Conservation (phyloP, 1,284 basidiomycete genomes). For the Omphalotus olearius region DNA sequence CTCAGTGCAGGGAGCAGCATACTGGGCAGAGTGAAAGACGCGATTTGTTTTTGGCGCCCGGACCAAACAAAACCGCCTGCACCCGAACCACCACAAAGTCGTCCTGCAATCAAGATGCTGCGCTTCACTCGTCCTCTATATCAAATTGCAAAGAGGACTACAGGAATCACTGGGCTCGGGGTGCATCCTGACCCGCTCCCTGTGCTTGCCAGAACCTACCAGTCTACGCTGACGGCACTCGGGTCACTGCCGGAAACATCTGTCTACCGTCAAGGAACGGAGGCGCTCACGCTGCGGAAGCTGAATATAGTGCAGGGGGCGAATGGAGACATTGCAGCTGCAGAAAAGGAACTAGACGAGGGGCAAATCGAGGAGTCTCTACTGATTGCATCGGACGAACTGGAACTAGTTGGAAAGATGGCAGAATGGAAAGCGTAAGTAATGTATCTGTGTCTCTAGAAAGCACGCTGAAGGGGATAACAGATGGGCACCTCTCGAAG, state of each 20-base stretch:
- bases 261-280: constrained; percentile 89
- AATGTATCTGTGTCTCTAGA: constrained; percentile 6
- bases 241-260: constrained; percentile 72
- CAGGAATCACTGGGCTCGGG: constrained; percentile 72
- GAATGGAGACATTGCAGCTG: constrained; percentile 59
- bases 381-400: constrained; percentile 82
- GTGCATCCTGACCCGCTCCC: constrained; percentile 81
- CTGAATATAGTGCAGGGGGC: constrained; percentile 71
- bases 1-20: constrained; percentile 23
- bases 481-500: constrained; percentile 87
- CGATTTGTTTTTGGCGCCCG: neutral
- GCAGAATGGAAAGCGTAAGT: constrained; percentile 95
- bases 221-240: constrained; percentile 74
- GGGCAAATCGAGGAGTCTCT: constrained; percentile 85
- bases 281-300: constrained; percentile 84
- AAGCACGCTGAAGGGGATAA: neutral
- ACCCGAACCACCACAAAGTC: constrained; percentile 12
- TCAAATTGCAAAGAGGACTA: constrained; percentile 69
- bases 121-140: constrained; percentile 73
- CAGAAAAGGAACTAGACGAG: constrained; percentile 72
- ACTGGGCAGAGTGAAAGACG: constrained; percentile 7
- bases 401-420: constrained; percentile 79
- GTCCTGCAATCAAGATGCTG: constrained; percentile 51
- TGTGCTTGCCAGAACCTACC: constrained; percentile 73
- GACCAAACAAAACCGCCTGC: neutral